Evolutionary conservation across 106 monocot genomes (phyloP).

Genomic region (Vanilla planifolia): DNA sequence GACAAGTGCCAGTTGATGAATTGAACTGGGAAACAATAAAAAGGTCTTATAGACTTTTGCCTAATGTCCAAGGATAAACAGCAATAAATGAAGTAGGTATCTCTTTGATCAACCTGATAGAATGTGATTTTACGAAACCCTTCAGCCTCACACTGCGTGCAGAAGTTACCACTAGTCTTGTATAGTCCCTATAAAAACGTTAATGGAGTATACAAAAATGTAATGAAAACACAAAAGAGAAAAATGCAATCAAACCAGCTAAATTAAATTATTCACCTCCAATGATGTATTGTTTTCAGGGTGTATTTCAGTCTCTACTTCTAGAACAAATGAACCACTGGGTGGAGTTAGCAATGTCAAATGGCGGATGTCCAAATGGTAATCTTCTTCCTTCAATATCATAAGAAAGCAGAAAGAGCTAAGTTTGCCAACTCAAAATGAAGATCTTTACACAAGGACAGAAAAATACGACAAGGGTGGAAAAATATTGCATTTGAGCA

Average conservation of each 20-base stretch:
- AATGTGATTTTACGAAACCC: constrained; percentile 95
- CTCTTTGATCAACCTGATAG: constrained; percentile 59
- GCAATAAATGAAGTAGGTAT: too few relatives aligned
- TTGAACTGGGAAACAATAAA: not conserved
- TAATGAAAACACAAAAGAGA: not conserved
- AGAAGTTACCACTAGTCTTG: constrained; percentile 80
- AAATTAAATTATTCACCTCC: constrained; percentile 53
- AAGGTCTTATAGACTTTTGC: not conserved
- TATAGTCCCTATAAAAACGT: constrained; percentile 72
- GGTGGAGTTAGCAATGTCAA: constrained; percentile 65
- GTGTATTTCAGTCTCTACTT: constrained; percentile 87
- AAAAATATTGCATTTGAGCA: too few relatives aligned
- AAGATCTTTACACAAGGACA: not conserved
- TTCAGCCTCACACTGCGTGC: constrained; percentile 99
- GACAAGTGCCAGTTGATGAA: not conserved
- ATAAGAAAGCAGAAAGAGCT: not conserved
- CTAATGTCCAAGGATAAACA: not conserved
- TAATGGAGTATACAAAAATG: constrained; percentile 12
- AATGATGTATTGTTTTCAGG: constrained; percentile 92
- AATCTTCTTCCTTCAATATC: constrained; percentile 55
- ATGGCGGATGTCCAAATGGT: constrained; percentile 44
- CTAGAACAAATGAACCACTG: constrained; percentile 50
- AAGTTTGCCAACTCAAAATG: not conserved
- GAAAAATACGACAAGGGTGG: too few relatives aligned
- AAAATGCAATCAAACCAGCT: not conserved